Evolutionary conservation across 148 eudicot genomes (phyloP), one percentile per base, ranked within the genome.

Genomic region (Euryodendron excelsum): DNA sequence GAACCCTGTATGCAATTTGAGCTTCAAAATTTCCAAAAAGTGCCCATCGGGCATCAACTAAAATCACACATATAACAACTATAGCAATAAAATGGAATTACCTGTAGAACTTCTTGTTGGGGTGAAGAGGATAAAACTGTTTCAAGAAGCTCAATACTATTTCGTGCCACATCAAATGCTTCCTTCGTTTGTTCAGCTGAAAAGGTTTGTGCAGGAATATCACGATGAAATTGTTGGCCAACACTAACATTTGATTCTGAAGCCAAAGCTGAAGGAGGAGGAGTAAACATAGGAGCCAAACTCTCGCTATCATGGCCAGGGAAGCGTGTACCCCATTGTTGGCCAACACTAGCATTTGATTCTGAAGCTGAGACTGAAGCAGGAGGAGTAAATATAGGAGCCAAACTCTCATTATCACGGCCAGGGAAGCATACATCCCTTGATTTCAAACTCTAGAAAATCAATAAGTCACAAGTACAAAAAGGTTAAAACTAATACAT

Each of bases 231-330:
- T 67, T 81, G 87, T 70, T 88, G 89, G 23, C 76, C 88, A 56
- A 87, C 86, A 67, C 75, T 80, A 81, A 88, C 87, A 80, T 84
- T 78, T 55, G 77, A 31, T 84, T 93, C 99, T 58, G 89, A 77
- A 82, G 89, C 91, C 48, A 88, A 68, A n/a, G 88, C 90, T 36
- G 99, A 86, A 74, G 91, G 91, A 68, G 95, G 82, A 83, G 98
- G 98, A 60, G 98, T 93, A 78, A 96, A 93, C 62, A 96, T 88
- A 10, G 98, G 97, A 53, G 88, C 97, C 85, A 96, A 86, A 76
- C 97, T 96, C 85, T 93, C 99, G 76, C 87, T 85, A 81, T 96
- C 98, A 65, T 98, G 99, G 36, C 97, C 98, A 55, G 99, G 99
- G 75, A 96, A 96, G 50, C 98, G 83, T 78, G 93, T 82, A 33